Conservation (phyloP, 108 stramenopile species). For the Cyclotella atomus region DNA sequence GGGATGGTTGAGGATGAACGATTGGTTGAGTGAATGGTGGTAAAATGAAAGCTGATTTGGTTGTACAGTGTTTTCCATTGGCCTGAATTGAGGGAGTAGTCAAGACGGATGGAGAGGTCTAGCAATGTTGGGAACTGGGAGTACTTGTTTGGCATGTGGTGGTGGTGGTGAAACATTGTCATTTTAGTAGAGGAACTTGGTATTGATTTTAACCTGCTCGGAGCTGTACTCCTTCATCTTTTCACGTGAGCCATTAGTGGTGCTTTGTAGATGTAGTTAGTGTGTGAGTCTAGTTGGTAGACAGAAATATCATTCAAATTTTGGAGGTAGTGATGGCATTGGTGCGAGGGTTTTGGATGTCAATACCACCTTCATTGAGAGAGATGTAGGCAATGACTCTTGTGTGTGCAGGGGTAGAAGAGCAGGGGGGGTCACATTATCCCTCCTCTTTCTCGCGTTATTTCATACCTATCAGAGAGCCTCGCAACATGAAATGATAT, state of each 20-base stretch:
- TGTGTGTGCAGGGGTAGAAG: background rate
- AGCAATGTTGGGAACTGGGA: background rate
- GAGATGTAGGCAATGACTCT: background rate
- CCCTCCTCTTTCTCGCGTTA: too few species aligned
- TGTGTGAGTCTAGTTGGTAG: background rate
- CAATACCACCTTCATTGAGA: background rate
- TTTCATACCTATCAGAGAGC: too few species aligned
- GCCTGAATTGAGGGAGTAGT: background rate
- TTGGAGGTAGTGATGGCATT: background rate
- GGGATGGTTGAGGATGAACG: background rate
- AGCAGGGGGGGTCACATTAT: too few species aligned
- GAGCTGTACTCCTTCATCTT: background rate
- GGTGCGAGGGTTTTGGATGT: background rate
- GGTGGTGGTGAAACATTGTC: background rate
- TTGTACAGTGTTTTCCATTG: background rate
- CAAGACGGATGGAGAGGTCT: background rate
- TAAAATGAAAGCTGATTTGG: background rate
- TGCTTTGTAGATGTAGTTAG: background rate
- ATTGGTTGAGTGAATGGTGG: background rate
- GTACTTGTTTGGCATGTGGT: background rate
- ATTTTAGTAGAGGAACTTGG: background rate
- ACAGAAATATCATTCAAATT: background rate
- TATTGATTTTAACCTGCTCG: background rate
- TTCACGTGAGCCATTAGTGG: background rate
- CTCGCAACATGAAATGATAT: too few species aligned